Evolutionary conservation across 1,284 basidiomycete genomes (phyloP).

Genomic region (Cerrena zonata): DNA sequence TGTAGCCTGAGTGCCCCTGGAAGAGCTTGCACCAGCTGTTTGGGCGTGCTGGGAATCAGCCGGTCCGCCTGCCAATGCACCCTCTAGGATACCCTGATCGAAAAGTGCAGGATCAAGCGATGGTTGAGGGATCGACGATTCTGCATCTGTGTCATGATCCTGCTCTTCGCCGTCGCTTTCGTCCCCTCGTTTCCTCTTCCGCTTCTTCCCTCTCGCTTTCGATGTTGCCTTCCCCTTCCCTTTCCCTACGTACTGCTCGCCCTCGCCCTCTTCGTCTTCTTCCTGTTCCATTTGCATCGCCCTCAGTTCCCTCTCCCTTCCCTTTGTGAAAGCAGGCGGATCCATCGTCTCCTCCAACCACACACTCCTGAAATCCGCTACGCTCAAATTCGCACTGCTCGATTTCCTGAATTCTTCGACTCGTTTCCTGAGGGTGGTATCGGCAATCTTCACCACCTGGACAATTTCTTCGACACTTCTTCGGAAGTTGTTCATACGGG

Average conservation of each 20-base stretch:
- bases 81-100: conserved; percentile 41
- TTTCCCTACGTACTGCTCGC: conserved; percentile 22
- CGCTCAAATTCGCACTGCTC: conserved; percentile 77
- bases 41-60: conserved; percentile 3
- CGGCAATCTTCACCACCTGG: conserved; percentile 97
- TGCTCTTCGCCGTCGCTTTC: conserved; percentile 38
- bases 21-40: not conserved
- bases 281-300: conserved; percentile 17
- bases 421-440: conserved; percentile 87
- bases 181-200: conserved; percentile 36
- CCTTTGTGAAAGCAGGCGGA: conserved; percentile 81
- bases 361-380: conserved; percentile 87
- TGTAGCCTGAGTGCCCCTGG: not conserved
- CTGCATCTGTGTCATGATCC: no score
- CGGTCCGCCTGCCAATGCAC: conserved; percentile 21
- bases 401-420: conserved; percentile 95
- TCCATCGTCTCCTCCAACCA: conserved; percentile 90
- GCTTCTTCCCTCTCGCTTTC: conserved; percentile 37
- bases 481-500: conserved; percentile 97
- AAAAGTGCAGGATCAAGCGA: conserved; percentile 42
- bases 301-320: conserved; percentile 55
- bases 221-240: conserved; percentile 36
- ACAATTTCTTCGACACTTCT: conserved; percentile 92
- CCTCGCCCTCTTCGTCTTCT: conserved; percentile 14
- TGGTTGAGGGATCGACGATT: conserved; percentile 13